phyloP scores from a whole-genome alignment of 2,329 filamentous ascomycete genomes.

The Cryphonectria parasitica region DNA sequence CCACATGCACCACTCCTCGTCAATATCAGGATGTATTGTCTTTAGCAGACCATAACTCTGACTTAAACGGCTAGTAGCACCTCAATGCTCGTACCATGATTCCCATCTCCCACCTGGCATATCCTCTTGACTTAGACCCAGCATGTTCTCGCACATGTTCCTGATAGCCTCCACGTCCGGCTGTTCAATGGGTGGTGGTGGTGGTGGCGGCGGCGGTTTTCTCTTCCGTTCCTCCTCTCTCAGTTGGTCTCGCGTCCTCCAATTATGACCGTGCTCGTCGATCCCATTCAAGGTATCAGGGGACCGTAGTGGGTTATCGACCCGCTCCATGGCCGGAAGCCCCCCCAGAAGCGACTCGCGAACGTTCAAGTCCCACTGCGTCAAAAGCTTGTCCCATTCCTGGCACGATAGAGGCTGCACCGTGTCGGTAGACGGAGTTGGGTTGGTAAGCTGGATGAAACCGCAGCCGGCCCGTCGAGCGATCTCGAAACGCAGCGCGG shows the following conservation, averaged over 20 bases:
- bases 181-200: background rate
- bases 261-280: background rate
- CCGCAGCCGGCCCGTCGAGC: background rate
- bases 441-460: background rate
- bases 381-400: background rate
- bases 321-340: background rate
- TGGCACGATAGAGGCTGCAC: background rate
- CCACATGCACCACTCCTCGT: no score
- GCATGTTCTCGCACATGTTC: background rate
- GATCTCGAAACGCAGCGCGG: background rate
- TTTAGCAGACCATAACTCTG: no score
- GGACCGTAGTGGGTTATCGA: background rate
- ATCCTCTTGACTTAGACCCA: background rate
- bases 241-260: background rate
- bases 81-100: background rate
- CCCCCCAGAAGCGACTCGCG: background rate
- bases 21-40: no score
- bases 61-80: background rate
- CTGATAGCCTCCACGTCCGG: background rate
- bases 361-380: background rate
- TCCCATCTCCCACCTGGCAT: conserved; percentile 1
- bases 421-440: background rate
- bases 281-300: background rate
- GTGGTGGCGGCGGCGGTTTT: background rate
- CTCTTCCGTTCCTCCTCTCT: background rate